These are phyloP conservation scores for Chimonanthus praecox DNA, from an alignment of 164 flowering plant genomes.

Conservation along the genomic window DNA sequence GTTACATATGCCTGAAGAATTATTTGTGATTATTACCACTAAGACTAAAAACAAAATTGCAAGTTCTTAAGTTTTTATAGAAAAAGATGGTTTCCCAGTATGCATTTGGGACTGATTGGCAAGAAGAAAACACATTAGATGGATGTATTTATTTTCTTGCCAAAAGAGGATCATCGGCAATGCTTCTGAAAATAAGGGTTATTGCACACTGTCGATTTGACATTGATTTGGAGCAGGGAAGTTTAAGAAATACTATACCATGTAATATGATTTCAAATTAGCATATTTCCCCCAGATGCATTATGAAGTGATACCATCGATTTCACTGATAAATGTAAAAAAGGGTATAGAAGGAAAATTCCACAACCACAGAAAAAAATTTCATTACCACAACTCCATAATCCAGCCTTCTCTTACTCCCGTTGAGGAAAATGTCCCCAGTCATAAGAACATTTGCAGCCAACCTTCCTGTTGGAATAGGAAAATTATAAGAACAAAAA, in stretches of 20 bases:
- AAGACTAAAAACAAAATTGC: background rate
- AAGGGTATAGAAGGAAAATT: background rate
- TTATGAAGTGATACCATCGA: too few species aligned
- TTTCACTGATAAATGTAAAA: background rate
- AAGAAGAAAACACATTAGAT: background rate
- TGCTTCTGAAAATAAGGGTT: background rate
- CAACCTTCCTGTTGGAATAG: conserved; percentile 52
- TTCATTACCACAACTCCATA: conserved; percentile 56
- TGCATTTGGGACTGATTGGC: background rate
- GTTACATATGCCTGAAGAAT: conserved; percentile 72
- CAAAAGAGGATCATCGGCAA: background rate
- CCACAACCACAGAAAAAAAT: background rate
- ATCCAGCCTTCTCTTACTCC: conserved; percentile 47
- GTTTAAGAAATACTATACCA: background rate
- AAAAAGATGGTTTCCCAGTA: background rate
- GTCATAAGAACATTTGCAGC: conserved; percentile 53
- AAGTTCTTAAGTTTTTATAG: background rate
- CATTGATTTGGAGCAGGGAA: background rate
- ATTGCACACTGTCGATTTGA: background rate
- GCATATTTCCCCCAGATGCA: too few species aligned
- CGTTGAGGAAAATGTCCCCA: conserved; percentile 63
- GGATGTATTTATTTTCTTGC: background rate
- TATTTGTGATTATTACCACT: background rate
- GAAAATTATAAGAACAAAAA: background rate
- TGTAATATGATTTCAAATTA: background rate